Evolutionary conservation across 805 yeast species (phyloP).

Genomic region (Blastobotrys peoriensis): DNA sequence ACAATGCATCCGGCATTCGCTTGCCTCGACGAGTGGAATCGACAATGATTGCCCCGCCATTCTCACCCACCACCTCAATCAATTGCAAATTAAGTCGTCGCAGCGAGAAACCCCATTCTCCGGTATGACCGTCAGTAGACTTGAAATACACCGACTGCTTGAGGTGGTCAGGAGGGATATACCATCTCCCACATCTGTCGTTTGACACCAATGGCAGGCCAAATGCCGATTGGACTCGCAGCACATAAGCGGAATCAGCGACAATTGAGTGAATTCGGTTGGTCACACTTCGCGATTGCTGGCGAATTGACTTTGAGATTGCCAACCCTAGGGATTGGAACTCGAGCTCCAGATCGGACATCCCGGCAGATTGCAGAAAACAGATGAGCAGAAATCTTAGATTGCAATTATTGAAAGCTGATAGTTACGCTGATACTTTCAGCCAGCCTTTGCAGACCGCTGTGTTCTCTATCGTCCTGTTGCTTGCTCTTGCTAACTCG

Average conservation of each 20-base stretch:
- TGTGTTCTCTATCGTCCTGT: no score
- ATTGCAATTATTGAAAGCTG: no score
- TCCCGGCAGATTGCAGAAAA: no score
- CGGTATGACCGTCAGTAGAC: conserved; percentile 85
- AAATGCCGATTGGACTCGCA: conserved; percentile 34
- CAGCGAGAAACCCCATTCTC: conserved; percentile 72
- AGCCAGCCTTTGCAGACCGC: no score
- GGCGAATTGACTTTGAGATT: conserved; percentile 38
- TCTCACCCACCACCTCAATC: conserved; percentile 39
- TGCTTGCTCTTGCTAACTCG: no score
- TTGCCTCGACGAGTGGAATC: conserved; percentile 88
- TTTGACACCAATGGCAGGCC: conserved; percentile 46
- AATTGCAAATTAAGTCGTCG: conserved; percentile 72
- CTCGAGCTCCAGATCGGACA: no score
- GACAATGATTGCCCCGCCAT: conserved; percentile 53
- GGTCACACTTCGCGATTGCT: conserved; percentile 44
- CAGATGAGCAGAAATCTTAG: no score
- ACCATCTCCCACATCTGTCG: conserved; percentile 87
- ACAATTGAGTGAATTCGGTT: conserved; percentile 70
- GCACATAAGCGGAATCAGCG: conserved; percentile 52
- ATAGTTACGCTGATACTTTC: no score
- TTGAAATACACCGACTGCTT: conserved; percentile 64
- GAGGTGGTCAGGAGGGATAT: conserved; percentile 43
- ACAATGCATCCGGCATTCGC: conserved; percentile 75
- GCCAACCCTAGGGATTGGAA: no score